Conservation (phyloP, 768 basidiomycete species). For the Tylopilus plumbeoviolaceoides region DNA sequence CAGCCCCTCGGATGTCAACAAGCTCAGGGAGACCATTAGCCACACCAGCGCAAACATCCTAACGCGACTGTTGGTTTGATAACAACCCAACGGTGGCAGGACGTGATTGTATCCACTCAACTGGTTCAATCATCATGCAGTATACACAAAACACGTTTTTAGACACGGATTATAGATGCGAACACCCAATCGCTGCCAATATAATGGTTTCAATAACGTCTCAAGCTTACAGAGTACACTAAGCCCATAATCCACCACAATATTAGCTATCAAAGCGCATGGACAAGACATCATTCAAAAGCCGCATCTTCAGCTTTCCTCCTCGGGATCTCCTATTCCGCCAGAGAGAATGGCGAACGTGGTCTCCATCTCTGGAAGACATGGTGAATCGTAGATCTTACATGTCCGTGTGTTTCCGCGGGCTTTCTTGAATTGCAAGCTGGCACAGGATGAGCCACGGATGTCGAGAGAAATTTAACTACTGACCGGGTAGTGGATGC, state of each 20-base stretch:
- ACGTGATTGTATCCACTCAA: conserved; percentile 42
- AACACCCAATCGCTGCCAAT: not conserved
- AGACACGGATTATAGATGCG: too few species aligned
- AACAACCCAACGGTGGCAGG: not conserved
- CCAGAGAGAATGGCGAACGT: conserved; percentile 89
- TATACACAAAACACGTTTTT: conserved; percentile 1
- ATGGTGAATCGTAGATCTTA: conserved; percentile 98
- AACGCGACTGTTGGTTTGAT: conserved; percentile 74
- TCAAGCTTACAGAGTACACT: conserved; percentile 13
- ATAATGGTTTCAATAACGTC: not conserved
- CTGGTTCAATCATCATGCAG: conserved; percentile 36
- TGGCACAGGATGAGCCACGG: conserved; percentile 27
- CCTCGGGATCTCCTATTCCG: conserved; percentile 94
- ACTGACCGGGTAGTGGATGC: conserved; percentile 91
- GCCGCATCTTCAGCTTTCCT: conserved; percentile 50
- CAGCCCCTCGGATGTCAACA: conserved; percentile 72
- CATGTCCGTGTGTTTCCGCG: conserved; percentile 90
- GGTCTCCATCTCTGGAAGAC: conserved; percentile 93
- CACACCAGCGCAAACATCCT: conserved; percentile 83
- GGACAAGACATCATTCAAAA: not conserved
- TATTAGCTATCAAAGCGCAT: not conserved
- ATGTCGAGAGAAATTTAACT: not conserved
- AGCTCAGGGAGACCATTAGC: conserved; percentile 72
- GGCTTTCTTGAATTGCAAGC: conserved; percentile 88
- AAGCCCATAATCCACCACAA: conserved; percentile 1